Conservation (phyloP, 2,329 filamentous ascomycete genomes). For the Chrysoporthe cubensis region DNA sequence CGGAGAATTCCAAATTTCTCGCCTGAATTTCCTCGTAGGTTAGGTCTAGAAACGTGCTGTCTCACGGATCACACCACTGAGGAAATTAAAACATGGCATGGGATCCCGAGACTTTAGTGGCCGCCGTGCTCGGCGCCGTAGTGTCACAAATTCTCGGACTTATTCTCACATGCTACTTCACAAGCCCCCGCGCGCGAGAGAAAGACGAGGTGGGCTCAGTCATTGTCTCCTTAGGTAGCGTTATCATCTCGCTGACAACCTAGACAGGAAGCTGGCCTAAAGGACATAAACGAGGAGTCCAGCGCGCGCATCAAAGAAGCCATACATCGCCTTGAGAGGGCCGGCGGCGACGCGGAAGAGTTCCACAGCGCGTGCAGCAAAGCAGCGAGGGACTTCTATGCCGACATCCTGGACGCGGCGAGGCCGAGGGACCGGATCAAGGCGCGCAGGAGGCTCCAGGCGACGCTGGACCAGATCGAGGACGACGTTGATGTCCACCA, state of each 20-base stretch:
- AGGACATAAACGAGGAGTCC: neutral
- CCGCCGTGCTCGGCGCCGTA: neutral
- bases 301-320: neutral
- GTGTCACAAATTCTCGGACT: neutral
- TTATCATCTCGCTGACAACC: neutral
- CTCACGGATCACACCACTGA: too few species aligned
- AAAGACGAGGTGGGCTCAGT: neutral
- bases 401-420: neutral
- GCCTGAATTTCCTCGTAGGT: neutral
- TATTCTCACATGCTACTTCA: neutral
- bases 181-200: neutral
- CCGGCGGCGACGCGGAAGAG: neutral
- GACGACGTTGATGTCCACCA: neutral
- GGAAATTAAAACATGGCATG: neutral
- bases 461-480: neutral
- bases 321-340: neutral
- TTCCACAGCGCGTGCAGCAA: neutral
- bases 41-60: too few species aligned
- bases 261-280: neutral
- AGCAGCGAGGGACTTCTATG: neutral
- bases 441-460: neutral
- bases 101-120: neutral
- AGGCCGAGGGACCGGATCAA: neutral
- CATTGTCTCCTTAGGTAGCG: neutral
- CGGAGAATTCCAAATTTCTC: neutral